phyloP scores from a whole-genome alignment of 176 grass and related monocot genomes.

The Rhipidocladum racemiflorum region DNA sequence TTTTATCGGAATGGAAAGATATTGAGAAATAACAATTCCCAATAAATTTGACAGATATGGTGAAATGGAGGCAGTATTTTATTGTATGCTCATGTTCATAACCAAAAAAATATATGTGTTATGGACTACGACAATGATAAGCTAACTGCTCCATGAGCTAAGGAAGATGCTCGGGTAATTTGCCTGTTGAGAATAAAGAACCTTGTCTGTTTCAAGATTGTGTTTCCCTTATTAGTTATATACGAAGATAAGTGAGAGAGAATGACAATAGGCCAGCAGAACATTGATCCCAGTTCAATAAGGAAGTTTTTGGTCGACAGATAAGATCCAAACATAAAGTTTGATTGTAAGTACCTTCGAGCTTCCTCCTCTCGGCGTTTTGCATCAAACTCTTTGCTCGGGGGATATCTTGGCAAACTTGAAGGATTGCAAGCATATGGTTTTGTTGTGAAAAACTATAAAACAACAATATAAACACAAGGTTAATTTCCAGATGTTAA shows the following conservation, averaged over 20 bases:
- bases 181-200: not conserved
- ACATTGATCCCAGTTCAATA: not conserved
- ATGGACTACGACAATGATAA: not conserved
- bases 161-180: not conserved
- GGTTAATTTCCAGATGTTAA: not conserved
- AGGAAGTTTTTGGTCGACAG: not conserved
- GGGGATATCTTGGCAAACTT: slow-evolving; percentile 84
- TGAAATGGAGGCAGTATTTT: not conserved
- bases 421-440: slow-evolving; percentile 93
- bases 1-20: not conserved
- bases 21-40: not conserved
- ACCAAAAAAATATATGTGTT: not conserved
- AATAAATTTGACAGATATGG: not conserved
- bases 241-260: not conserved
- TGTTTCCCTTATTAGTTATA: not conserved
- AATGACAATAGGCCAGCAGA: not conserved
- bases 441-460: slow-evolving; percentile 86
- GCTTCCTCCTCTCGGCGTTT: slow-evolving; percentile 84
- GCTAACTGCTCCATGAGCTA: not conserved
- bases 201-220: not conserved
- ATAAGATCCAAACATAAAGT: slow-evolving; percentile 16
- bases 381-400: slow-evolving; percentile 98
- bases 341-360: slow-evolving; percentile 54
- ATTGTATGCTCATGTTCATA: not conserved
- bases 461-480: slow-evolving; percentile 25